A percentile compares a stretch with the other conserved stretches of the same genome.
Evolutionary conservation across 2,329 filamentous ascomycete genomes (phyloP).

Genomic region (Pseudogymnoascus sp.): DNA sequence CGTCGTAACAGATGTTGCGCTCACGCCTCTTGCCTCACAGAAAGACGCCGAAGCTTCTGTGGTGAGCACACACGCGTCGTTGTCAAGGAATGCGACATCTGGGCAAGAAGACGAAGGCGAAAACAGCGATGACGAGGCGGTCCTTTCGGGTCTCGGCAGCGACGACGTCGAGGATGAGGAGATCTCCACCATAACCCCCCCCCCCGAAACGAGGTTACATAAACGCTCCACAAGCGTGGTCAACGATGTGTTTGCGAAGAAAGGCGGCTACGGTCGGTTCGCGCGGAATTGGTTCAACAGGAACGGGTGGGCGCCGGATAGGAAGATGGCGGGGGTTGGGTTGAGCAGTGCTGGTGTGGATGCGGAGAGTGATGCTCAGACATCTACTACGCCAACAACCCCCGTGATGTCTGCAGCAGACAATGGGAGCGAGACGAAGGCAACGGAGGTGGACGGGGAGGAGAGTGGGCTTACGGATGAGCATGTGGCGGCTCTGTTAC

Average conservation of each 20-base stretch:
- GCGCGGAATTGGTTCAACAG: constrained; percentile 86
- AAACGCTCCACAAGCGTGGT: constrained; percentile 55
- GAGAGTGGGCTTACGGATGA: neutral
- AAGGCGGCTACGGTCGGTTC: constrained; percentile 80
- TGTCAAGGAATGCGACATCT: constrained; percentile 20
- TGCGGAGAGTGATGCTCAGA: constrained; percentile 4
- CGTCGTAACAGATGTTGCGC: constrained; percentile 75
- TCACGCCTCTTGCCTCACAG: constrained; percentile 79
- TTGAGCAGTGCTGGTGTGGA: neutral
- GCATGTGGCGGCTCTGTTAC: constrained; percentile 44
- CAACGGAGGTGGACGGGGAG: neutral
- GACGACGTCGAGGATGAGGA: constrained; percentile 38
- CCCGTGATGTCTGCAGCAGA: neutral
- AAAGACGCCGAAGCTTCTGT: constrained; percentile 67
- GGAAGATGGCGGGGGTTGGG: neutral
- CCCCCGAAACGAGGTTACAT: constrained; percentile 11
- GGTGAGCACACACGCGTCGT: constrained; percentile 44
- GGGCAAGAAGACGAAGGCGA: constrained; percentile 29
- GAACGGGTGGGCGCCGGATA: constrained; percentile 63
- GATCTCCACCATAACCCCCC: constrained; percentile 5
- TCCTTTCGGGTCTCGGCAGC: constrained; percentile 23
- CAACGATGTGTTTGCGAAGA: constrained; percentile 77
- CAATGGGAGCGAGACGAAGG: neutral
- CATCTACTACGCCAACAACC: neutral
- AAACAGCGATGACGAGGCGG: constrained; percentile 40